These are phyloP conservation scores for Auricularia heimuer DNA, from an alignment of 768 basidiomycete species.

Conservation along the genomic window DNA sequence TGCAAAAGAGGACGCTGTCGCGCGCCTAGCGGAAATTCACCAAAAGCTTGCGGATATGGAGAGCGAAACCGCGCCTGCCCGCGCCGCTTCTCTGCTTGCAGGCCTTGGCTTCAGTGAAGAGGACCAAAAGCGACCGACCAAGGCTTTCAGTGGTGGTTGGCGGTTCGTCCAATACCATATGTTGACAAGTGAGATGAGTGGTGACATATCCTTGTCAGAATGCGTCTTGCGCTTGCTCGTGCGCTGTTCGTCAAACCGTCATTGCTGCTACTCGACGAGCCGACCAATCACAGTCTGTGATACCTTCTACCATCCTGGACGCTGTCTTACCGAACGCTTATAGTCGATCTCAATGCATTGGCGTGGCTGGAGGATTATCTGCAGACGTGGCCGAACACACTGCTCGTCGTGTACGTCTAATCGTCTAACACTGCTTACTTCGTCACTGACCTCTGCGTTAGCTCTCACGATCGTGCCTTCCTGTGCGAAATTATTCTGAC, in stretches of 20 bases:
- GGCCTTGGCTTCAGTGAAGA: constrained; percentile 87
- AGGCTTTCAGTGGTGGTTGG: constrained; percentile 94
- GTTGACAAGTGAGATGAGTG: background rate
- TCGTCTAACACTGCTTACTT: background rate
- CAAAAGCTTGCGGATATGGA: constrained; percentile 93
- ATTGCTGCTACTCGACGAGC: constrained; percentile 79
- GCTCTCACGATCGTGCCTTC: constrained; percentile 96
- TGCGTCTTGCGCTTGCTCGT: constrained; percentile 91
- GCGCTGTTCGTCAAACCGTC: constrained; percentile 93
- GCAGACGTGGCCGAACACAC: constrained; percentile 86
- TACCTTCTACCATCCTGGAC: background rate
- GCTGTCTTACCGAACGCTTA: constrained; percentile 3
- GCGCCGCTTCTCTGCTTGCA: constrained; percentile 81
- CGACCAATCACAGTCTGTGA: constrained; percentile 85
- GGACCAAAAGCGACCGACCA: constrained; percentile 78
- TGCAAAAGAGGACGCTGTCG: constrained; percentile 74
- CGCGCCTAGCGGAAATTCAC: constrained; percentile 82
- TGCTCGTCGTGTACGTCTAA: constrained; percentile 74
- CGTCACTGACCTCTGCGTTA: constrained; percentile 19
- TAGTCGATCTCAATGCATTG: constrained; percentile 88
- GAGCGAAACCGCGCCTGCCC: constrained; percentile 91
- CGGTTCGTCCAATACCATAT: constrained; percentile 33
- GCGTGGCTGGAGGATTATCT: constrained; percentile 98
- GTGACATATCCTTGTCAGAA: constrained; percentile 35
- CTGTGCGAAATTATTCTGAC: constrained; percentile 21